Percentiles rank a stretch among this genome's conserved stretches.
phyloP scores from a whole-genome alignment of 164 flowering plant species.

The Berberis vulgaris region DNA sequence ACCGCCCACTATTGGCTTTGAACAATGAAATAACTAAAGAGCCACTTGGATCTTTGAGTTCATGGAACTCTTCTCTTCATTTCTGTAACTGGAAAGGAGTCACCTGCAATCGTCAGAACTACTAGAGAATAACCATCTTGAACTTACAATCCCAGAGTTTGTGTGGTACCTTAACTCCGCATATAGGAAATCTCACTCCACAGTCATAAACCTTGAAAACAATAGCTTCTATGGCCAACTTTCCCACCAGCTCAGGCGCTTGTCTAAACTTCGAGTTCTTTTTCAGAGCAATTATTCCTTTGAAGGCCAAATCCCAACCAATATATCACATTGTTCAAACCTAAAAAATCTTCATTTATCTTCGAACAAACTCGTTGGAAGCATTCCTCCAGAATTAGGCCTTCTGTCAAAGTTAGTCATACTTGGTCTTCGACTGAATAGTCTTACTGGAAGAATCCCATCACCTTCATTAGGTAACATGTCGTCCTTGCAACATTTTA shows the following conservation, averaged over 20 bases:
- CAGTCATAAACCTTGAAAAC: slow-evolving; percentile 9
- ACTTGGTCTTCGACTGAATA: background rate
- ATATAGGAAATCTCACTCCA: slow-evolving; percentile 17
- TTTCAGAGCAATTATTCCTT: background rate
- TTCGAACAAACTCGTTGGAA: slow-evolving; percentile 2
- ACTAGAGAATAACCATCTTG: background rate
- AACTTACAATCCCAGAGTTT: background rate
- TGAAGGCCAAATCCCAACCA: slow-evolving; percentile 1
- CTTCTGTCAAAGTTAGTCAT: background rate
- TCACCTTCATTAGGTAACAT: slow-evolving; percentile 2
- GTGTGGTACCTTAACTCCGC: background rate
- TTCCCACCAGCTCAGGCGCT: slow-evolving; percentile 1
- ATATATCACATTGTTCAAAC: slow-evolving; percentile 3
- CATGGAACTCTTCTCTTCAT: slow-evolving; percentile 6
- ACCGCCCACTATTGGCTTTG: background rate
- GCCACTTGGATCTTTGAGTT: background rate
- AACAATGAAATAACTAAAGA: slow-evolving; percentile 5
- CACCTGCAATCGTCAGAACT: background rate
- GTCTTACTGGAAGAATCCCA: slow-evolving; percentile 5
- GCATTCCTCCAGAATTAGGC: background rate
- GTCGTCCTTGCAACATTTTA: background rate
- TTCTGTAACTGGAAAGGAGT: slow-evolving; percentile 1
- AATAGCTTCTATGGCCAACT: slow-evolving; percentile 12
- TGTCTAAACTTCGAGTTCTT: background rate
- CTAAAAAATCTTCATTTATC: background rate